Percentiles rank a stretch among this genome's conserved stretches.
These are phyloP conservation scores for Noccaea caerulescens DNA, from an alignment of 345 rosid species.

Conservation along the genomic window DNA sequence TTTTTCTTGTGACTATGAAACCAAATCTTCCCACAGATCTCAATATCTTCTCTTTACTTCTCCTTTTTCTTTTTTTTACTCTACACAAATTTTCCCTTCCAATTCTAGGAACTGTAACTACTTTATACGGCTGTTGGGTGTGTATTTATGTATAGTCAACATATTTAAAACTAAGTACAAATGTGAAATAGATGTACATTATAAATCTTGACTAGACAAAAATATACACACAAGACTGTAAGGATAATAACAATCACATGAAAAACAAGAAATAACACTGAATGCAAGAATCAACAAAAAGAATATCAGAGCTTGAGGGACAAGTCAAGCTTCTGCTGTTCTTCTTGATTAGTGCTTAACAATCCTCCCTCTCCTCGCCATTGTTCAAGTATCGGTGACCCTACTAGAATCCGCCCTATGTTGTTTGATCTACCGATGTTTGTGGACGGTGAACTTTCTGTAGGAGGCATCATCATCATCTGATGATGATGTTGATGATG, in stretches of 20 bases:
- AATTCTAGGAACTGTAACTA: not conserved
- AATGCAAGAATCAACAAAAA: conserved; percentile 24
- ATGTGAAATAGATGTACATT: conserved; percentile 25
- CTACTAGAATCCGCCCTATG: conserved; percentile 41
- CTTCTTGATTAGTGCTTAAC: conserved; percentile 50
- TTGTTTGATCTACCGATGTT: conserved; percentile 47
- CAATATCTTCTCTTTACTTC: conserved; percentile 13
- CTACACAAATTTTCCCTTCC: not conserved
- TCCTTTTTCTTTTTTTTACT: not conserved
- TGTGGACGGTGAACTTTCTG: not conserved
- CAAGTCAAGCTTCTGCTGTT: conserved; percentile 62
- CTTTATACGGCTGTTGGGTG: conserved; percentile 32
- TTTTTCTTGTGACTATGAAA: conserved; percentile 37
- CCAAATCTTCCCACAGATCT: conserved; percentile 44
- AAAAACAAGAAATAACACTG: conserved; percentile 6
- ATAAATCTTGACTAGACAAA: conserved; percentile 11
- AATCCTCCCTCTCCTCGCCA: conserved; percentile 47
- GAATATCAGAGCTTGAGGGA: conserved; percentile 67
- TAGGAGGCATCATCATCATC: conserved; percentile 39
- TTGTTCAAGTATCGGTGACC: conserved; percentile 43
- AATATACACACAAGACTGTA: conserved; percentile 42
- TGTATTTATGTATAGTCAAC: conserved; percentile 28
- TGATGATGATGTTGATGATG: conserved; percentile 29
- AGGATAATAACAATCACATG: conserved; percentile 20
- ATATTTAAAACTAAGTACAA: conserved; percentile 11